Evolutionary conservation across 2,329 filamentous ascomycete genomes (phyloP), one percentile per base, ranked within the genome.

Genomic region (Monilinia aucupariae): DNA sequence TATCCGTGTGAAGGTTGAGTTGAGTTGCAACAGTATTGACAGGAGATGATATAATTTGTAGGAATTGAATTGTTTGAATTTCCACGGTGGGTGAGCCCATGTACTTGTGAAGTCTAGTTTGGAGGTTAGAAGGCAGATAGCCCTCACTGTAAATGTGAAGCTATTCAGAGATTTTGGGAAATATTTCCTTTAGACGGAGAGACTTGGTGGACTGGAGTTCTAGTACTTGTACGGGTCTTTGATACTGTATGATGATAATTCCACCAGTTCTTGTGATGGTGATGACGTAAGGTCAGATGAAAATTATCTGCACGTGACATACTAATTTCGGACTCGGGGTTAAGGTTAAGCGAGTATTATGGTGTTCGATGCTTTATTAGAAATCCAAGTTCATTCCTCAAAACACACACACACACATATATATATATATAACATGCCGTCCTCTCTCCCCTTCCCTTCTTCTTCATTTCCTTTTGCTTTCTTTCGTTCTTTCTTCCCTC

Each of bases 251-350:
- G n/a, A n/a, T n/a, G n/a, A n/a, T n/a, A n/a, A n/a, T n/a, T n/a
- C n/a, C n/a, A n/a, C n/a, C n/a, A n/a, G n/a, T n/a, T n/a, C n/a
- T n/a, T n/a, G n/a, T n/a, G n/a, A n/a, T n/a, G n/a, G 1, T 22
- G 6, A 45, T 45, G 43, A 45, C 12, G 43, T 43, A 20, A 43
- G 15, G 15, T 6, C 20, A 20, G 15, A 20, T 20, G 41, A 41
- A 15, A 15, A 12, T 10, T 45, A n/a, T n/a, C 8, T 5, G 20
- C 20, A n/a, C n/a, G 20, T 9, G 20, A n/a, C n/a, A n/a, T n/a
- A n/a, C 37, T 39, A 39, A n/a, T 51, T 41, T 55, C 52, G 37
- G 52, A 30, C 17, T 54, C 52, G 52, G 52, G 41, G 15, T 53
- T 53, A 39, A 53, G 34, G 27, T 30, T 30, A 30, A 30, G 27